phyloP scores from a whole-genome alignment of 1,284 basidiomycete species.

The Exobasidium cylindrosporum region DNA sequence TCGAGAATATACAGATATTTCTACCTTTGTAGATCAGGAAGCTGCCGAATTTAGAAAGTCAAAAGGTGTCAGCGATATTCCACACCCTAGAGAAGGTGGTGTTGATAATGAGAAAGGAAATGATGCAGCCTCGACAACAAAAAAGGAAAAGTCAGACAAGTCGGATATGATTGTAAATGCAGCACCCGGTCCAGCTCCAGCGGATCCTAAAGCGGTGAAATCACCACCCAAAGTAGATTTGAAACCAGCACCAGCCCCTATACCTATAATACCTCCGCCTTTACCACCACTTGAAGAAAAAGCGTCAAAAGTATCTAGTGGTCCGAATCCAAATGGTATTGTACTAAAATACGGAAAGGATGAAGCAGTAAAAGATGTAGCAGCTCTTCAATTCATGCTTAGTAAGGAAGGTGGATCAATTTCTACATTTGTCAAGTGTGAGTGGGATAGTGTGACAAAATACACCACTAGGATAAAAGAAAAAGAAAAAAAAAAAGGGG shows the following conservation, averaged over 20 bases:
- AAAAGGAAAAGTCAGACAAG: conserved; percentile 2
- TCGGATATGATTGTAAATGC: background rate
- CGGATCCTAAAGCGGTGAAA: conserved; percentile 1
- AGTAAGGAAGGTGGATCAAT: conserved; percentile 36
- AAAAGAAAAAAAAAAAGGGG: background rate
- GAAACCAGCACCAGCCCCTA: conserved; percentile 6
- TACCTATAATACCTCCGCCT: background rate
- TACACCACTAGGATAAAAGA: background rate
- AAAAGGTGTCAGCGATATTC: conserved; percentile 28
- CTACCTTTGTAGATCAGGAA: conserved; percentile 38
- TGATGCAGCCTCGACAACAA: background rate
- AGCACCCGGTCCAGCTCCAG: conserved; percentile 11
- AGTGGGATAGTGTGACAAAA: conserved; percentile 9
- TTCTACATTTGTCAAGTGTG: conserved; percentile 49
- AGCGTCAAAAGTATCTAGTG: conserved; percentile 18
- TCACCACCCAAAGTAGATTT: conserved; percentile 4
- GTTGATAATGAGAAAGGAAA: background rate
- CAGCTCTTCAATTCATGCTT: conserved; percentile 35
- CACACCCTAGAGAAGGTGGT: background rate
- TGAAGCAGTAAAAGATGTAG: conserved; percentile 24
- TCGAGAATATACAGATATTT: conserved; percentile 39
- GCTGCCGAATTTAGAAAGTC: conserved; percentile 29
- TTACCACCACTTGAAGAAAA: conserved; percentile 14
- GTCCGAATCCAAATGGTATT: conserved; percentile 40
- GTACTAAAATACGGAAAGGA: conserved; percentile 38